phyloP scores from a whole-genome alignment of 768 basidiomycete genomes.

The Termitomyces sp. region DNA sequence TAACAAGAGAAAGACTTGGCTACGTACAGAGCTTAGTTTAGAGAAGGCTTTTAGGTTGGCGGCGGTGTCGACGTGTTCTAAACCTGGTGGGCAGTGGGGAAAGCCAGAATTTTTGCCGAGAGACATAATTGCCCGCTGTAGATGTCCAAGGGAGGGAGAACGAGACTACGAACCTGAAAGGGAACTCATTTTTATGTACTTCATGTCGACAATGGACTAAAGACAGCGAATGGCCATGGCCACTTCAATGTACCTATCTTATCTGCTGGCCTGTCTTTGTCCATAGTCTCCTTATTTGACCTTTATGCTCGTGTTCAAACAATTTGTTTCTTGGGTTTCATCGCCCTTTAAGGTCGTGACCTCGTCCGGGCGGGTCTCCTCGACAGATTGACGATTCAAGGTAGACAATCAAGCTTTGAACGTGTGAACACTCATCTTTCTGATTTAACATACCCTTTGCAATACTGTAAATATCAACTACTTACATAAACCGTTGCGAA shows the following conservation, averaged over 20 bases:
- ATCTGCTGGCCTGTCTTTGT: not conserved
- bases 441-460: not conserved
- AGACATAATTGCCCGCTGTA: not conserved
- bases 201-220: not conserved
- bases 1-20: not conserved
- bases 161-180: not conserved
- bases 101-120: not conserved
- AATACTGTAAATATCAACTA: not conserved
- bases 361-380: not conserved
- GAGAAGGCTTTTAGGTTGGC: conserved; percentile 1
- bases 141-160: not conserved
- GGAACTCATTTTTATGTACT: not conserved
- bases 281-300: not conserved
- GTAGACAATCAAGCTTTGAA: not conserved
- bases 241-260: not conserved
- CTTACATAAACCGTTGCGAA: not conserved
- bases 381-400: not conserved
- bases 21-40: not conserved
- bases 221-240: not conserved
- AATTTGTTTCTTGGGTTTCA: not conserved
- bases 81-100: not conserved
- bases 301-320: no score
- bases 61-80: not conserved
- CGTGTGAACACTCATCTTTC: not conserved
- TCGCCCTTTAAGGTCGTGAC: not conserved